Conservation (phyloP, 2,329 filamentous ascomycete genomes). For the Ustilaginoidea virens region DNA sequence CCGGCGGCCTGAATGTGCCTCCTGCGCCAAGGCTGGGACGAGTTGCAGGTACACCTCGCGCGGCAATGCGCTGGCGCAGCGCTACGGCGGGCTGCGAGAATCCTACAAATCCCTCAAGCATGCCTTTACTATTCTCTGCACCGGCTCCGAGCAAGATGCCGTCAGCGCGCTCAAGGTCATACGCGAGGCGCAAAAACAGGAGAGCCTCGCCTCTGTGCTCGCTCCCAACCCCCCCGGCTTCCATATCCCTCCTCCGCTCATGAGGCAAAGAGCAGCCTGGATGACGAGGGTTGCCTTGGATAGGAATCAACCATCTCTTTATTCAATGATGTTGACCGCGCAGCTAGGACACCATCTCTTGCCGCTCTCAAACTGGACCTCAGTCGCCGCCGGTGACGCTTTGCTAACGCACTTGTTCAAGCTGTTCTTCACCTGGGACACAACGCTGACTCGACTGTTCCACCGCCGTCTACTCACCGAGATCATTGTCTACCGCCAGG, state of each 20-base stretch:
- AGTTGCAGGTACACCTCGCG: constrained; percentile 1
- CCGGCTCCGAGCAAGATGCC: constrained; percentile 1
- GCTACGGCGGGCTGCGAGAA: neutral
- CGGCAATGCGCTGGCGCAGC: neutral
- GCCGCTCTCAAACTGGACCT: constrained; percentile 10
- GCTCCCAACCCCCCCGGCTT: neutral
- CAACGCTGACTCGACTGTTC: constrained; percentile 6
- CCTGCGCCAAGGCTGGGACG: neutral
- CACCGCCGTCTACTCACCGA: constrained; percentile 7
- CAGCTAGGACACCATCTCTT: constrained; percentile 1
- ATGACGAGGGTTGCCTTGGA: neutral
- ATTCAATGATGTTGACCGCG: too few relatives aligned
- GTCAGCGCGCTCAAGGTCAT: neutral
- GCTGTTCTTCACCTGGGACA: constrained; percentile 13
- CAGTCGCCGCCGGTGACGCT: constrained; percentile 5
- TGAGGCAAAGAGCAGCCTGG: neutral
- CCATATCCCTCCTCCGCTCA: neutral
- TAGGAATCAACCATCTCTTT: too few relatives aligned
- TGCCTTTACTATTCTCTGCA: neutral
- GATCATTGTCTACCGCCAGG: constrained; percentile 3
- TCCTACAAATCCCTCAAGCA: neutral
- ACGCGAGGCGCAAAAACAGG: neutral
- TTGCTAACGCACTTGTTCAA: constrained; percentile 7
- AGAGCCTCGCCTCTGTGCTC: neutral
- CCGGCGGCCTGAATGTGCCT: constrained; percentile 1